Conservation (phyloP, 768 basidiomycete genomes). For the Suillus subaureus region DNA sequence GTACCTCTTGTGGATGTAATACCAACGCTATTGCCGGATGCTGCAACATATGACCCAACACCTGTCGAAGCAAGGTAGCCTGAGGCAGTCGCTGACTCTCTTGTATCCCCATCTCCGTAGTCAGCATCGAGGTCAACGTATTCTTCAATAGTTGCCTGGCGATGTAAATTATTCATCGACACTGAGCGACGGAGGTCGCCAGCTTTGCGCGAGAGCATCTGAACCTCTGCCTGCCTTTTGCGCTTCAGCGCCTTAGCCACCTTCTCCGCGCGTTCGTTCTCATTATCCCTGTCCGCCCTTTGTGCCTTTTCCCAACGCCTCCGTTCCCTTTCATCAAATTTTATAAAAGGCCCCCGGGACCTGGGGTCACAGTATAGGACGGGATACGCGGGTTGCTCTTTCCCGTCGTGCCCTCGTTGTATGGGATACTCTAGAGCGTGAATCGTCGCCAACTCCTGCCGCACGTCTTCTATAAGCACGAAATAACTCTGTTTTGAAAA, state of each 20-base stretch:
- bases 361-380: slow-evolving; percentile 77
- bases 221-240: slow-evolving; percentile 31
- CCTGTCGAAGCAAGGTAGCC: slow-evolving; percentile 65
- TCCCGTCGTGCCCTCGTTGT: slow-evolving; percentile 51
- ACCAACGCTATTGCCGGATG: slow-evolving; percentile 93
- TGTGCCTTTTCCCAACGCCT: slow-evolving; percentile 64
- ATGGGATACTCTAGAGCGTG: slow-evolving; percentile 79
- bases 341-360: slow-evolving; percentile 72
- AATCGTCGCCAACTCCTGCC: slow-evolving; percentile 81
- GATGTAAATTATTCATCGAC: slow-evolving; percentile 77
- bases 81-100: slow-evolving; percentile 66
- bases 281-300: slow-evolving; percentile 39
- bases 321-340: slow-evolving; percentile 75
- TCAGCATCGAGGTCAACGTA: slow-evolving; percentile 45
- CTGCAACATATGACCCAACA: slow-evolving; percentile 70
- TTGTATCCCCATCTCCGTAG: slow-evolving; percentile 30
- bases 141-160: slow-evolving; percentile 47
- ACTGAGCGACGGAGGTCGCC: slow-evolving; percentile 72
- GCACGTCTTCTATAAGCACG: slow-evolving; percentile 90
- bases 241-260: slow-evolving; percentile 30
- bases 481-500: slow-evolving; percentile 78
- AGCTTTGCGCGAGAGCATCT: slow-evolving; percentile 30
- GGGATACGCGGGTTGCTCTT: slow-evolving; percentile 74
- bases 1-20: slow-evolving; percentile 92
- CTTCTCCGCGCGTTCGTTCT: slow-evolving; percentile 30